phyloP scores from a whole-genome alignment of 1,284 basidiomycete species.

The Ceratobasidium sp. region DNA sequence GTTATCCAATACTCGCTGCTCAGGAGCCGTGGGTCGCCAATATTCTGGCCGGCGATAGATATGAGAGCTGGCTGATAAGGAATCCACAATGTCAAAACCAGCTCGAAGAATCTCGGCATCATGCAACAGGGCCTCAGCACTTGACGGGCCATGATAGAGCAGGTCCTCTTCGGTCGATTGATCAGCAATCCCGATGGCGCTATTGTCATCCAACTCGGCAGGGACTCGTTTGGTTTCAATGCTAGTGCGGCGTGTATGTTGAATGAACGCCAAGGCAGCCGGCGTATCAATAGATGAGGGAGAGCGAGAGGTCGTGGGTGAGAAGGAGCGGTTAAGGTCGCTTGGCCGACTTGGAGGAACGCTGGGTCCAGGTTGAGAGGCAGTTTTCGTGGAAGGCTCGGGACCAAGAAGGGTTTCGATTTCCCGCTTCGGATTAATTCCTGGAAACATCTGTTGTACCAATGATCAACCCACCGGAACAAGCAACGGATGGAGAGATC shows the following conservation, averaged over 20 bases:
- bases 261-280: neutral
- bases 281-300: neutral
- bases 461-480: neutral
- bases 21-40: too few species aligned
- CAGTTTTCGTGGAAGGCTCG: too few species aligned
- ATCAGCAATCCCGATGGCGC: too few species aligned
- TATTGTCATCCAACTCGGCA: too few species aligned
- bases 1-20: too few species aligned
- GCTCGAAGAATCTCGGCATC: too few species aligned
- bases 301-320: neutral
- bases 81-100: too few species aligned
- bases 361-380: neutral
- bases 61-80: too few species aligned
- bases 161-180: too few species aligned
- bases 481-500: neutral
- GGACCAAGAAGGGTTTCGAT: neutral
- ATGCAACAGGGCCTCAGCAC: too few species aligned
- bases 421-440: conserved; percentile 11
- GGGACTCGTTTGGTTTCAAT: neutral
- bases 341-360: neutral
- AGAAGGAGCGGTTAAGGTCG: neutral
- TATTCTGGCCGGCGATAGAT: too few species aligned
- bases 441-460: conserved; percentile 12
- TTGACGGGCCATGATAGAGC: too few species aligned
- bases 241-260: neutral